Evolutionary conservation across 371 early-diverging fungal species (phyloP), one percentile per base, ranked within the genome.

Genomic region (Fennellomyces sp.): DNA sequence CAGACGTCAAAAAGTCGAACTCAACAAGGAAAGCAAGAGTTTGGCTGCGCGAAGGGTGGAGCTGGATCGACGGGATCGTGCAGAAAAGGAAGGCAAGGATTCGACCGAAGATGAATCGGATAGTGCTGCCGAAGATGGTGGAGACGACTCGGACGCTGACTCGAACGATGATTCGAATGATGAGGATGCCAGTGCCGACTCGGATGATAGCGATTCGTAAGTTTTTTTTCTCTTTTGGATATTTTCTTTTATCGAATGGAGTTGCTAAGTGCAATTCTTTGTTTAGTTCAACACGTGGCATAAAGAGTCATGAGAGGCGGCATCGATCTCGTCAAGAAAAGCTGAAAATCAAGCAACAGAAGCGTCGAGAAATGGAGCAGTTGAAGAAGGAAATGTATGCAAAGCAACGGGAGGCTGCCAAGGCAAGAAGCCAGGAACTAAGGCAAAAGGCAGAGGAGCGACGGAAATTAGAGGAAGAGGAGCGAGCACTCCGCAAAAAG

Each of bases 1-100:
- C 23, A 74, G 87, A 55, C 77, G 83, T 54, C 89, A 90, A 65
- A 82, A 83, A 39, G 63, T 86, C 3, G 91, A 90, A 36, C 52
- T 88, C 30, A 88, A 86, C 66, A 86, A 84, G 64, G 90, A 91
- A 52, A 65, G 73, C 38, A 86, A 84, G 54, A 70, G 61, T 42
- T 28, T 81, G 61, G 50, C 58, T 49, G 51, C 63, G 10, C 64
- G 64, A 42, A 66, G 72, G 11, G 39, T 55, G 2, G 73, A 75
- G 30, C 41, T 75, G 47, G 72, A 73, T 31, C 72, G 69, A 47
- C 63, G 69, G 21, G 65, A 62, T 42, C 61, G 58, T 23, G 51
- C 38, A n/a, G 66, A 63, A 11, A 61, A 69, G 28, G 61, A 57
- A 50, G 70, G 73, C 36, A 71, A 68, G 19, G 63, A 65, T 11